Percentiles rank a stretch among this genome's conserved stretches.
These are phyloP conservation scores for Beauveria scarabaeidicola DNA, from an alignment of 2,329 filamentous ascomycete species.

Conservation along the genomic window DNA sequence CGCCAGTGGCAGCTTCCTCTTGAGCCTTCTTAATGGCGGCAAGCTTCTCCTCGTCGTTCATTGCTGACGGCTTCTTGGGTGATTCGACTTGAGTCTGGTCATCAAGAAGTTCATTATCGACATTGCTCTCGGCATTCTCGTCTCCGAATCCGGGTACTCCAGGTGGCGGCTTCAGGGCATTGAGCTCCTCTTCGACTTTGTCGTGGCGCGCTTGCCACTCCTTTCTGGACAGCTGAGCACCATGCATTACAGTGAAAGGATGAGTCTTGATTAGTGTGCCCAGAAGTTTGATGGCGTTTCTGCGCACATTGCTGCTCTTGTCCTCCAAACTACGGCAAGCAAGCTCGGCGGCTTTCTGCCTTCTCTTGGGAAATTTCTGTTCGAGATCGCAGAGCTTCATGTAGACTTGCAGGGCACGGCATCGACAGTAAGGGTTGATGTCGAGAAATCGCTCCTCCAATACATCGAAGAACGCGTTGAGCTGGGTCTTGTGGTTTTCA, in stretches of 20 bases:
- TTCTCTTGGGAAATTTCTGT: constrained; percentile 86
- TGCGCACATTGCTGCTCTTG: constrained; percentile 93
- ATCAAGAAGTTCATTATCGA: constrained; percentile 72
- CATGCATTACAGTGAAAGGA: constrained; percentile 87
- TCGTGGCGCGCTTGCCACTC: constrained; percentile 81
- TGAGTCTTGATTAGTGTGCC: constrained; percentile 86
- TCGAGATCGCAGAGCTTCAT: constrained; percentile 88
- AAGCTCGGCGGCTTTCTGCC: constrained; percentile 79
- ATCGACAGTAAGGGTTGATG: constrained; percentile 92
- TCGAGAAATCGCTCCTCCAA: constrained; percentile 94
- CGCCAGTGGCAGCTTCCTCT: constrained; percentile 80
- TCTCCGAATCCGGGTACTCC: constrained; percentile 55
- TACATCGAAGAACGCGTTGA: constrained; percentile 95
- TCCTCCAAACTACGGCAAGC: constrained; percentile 87
- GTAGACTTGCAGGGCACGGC: constrained; percentile 86
- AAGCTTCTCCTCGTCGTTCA: constrained; percentile 72
- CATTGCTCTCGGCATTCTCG: constrained; percentile 55
- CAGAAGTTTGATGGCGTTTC: constrained; percentile 90
- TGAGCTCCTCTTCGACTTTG: constrained; percentile 72
- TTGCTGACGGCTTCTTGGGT: constrained; percentile 53
- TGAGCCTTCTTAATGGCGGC: constrained; percentile 70
- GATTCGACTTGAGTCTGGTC: constrained; percentile 78
- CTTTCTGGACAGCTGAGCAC: constrained; percentile 71
- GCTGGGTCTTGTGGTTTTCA: constrained; percentile 89
- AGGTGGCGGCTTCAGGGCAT: constrained; percentile 71